Conservation (phyloP, 768 basidiomycete genomes). For the Cystofilobasidium macerans region DNA sequence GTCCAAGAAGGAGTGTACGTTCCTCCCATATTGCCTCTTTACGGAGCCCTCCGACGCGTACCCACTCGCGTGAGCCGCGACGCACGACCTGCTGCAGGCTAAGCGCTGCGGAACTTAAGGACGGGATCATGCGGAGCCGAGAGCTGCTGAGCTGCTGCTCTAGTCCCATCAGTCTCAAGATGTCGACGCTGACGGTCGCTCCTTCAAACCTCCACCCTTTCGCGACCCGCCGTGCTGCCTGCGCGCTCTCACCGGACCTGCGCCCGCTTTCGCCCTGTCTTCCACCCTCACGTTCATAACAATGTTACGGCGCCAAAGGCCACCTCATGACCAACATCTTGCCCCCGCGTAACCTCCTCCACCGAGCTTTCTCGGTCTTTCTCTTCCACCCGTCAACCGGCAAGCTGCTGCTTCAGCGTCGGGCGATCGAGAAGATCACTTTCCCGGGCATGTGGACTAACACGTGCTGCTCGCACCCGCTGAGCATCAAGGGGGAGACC, state of each 20-base stretch:
- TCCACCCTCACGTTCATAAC: neutral
- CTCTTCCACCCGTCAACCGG: conserved; percentile 91
- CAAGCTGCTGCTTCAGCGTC: conserved; percentile 81
- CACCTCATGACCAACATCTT: conserved; percentile 96
- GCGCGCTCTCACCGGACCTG: neutral
- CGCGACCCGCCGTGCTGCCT: too few relatives aligned
- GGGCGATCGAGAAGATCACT: conserved; percentile 97
- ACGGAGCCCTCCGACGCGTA: neutral
- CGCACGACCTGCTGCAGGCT: too few relatives aligned
- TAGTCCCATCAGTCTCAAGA: too few relatives aligned
- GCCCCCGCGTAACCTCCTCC: conserved; percentile 50
- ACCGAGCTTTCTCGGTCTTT: conserved; percentile 96
- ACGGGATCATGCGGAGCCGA: too few relatives aligned
- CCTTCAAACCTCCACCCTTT: too few relatives aligned
- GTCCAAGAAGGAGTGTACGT: conserved; percentile 93
- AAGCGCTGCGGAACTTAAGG: too few relatives aligned
- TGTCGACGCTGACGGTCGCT: too few relatives aligned
- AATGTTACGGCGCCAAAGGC: too few relatives aligned
- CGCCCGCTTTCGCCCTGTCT: neutral
- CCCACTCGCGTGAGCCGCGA: too few relatives aligned
- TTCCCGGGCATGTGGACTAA: conserved; percentile 99
- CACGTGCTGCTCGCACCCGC: conserved; percentile 94
- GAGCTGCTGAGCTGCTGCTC: too few relatives aligned
- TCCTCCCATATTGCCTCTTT: neutral
- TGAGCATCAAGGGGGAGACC: conserved; percentile 60